Evolutionary conservation across 352 stramenopile genomes (phyloP), one percentile per base, ranked within the genome.

Genomic region (Phytophthora citricola): DNA sequence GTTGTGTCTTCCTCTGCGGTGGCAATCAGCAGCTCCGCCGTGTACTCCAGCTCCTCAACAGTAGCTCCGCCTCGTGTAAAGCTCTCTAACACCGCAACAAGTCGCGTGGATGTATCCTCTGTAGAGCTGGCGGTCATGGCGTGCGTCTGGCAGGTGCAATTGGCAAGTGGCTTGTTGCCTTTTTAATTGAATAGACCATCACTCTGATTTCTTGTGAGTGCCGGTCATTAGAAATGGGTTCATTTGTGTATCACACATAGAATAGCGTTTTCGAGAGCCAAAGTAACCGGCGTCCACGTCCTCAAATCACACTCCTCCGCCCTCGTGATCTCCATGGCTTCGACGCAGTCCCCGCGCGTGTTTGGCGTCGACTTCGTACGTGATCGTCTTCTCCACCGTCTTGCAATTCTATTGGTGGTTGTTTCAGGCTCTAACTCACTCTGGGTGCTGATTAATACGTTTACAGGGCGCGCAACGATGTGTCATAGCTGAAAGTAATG

Each of bases 321-420:
- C 22, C 24, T 65, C 12, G 66, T 63, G 45, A 52, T 65, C 24
- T 48, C 66, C 54, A 78, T 73, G 71, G 44, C 57, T n/a, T 66
- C 57, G 27, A 69, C 66, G 49, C 58, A 67, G 36, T 22, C 59
- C 51, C 53, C 60, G 44, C 80, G 72, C 27, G 61, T 91, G n/a
- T 93, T 95, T 27, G 87, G 87, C 59, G 69, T 95, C 22, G 87
- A 95, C 65, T 88, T 95, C 41, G 87, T 95, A 73, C 63, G 83
- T 81, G 1, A 47, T 11, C 10, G 32, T 41, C 11, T 62, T 58
- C 40, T 27, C 4, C 31, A 12, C 14, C 2, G 9, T 58, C 26
- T 20, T 47, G 22, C 8, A 46, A 50, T 51, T 6, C 17, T 14
- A 63, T 24, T 29, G 12, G 44, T 58, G 17, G 24, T 12, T 58